Evolutionary conservation across 2,329 filamentous ascomycete genomes (phyloP).

Genomic region (Scopulariopsis brevicaulis): DNA sequence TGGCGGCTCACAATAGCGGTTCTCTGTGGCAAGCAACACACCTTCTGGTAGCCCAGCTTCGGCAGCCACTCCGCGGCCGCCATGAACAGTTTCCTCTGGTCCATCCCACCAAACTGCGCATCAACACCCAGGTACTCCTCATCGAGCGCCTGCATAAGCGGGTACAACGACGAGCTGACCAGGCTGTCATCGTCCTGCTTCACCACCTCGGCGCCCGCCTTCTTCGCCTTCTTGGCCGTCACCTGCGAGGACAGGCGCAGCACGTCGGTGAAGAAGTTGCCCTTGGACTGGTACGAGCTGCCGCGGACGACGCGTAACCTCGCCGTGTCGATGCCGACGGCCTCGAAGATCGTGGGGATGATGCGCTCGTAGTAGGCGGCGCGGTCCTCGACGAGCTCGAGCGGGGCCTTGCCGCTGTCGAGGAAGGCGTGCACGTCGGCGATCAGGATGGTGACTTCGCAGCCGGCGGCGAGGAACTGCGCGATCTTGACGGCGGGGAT

Average conservation of each 20-base stretch:
- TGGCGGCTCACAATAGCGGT: background rate
- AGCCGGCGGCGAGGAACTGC: conserved; percentile 74
- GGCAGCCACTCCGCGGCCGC: conserved; percentile 77
- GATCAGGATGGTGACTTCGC: conserved; percentile 69
- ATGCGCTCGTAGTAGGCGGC: conserved; percentile 73
- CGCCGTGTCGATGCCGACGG: conserved; percentile 68
- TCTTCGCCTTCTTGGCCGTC: conserved; percentile 73
- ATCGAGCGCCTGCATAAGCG: conserved; percentile 69
- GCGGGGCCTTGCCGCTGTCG: conserved; percentile 74
- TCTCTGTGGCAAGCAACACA: conserved; percentile 10
- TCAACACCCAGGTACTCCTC: conserved; percentile 85
- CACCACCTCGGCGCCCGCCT: conserved; percentile 86
- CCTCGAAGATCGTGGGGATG: conserved; percentile 63
- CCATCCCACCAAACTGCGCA: conserved; percentile 68
- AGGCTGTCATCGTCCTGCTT: conserved; percentile 77
- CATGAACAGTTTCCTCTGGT: conserved; percentile 84
- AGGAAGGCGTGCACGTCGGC: conserved; percentile 69
- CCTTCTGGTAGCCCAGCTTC: conserved; percentile 70
- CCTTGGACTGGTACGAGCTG: conserved; percentile 64
- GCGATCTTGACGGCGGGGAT: conserved; percentile 83
- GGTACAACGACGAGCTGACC: conserved; percentile 36
- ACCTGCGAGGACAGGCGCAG: conserved; percentile 55
- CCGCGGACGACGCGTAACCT: conserved; percentile 77
- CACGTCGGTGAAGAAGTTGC: conserved; percentile 78
- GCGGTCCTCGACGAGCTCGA: conserved; percentile 75